Evolutionary conservation across 148 eudicot genomes (phyloP).

Genomic region (Chenopodium album): DNA sequence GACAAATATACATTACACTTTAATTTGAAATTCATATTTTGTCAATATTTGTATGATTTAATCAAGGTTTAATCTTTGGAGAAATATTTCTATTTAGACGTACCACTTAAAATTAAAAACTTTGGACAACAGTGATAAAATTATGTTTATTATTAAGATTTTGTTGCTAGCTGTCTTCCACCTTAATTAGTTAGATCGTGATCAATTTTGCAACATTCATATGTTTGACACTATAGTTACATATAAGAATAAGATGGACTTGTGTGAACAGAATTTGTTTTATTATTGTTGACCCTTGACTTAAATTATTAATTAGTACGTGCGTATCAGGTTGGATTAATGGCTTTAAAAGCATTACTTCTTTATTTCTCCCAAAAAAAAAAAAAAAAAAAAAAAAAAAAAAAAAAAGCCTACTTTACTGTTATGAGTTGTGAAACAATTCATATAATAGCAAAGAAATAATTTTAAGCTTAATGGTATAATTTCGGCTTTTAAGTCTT

Average conservation of each 20-base stretch:
- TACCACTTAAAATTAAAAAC: too few relatives aligned
- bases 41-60: neutral
- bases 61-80: neutral
- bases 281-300: constrained; percentile 6
- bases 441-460: too few relatives aligned
- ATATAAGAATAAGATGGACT: neutral
- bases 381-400: too few relatives aligned
- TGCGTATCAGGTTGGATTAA: neutral
- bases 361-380: too few relatives aligned
- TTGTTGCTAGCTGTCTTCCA: constrained; percentile 13
- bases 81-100: too few relatives aligned
- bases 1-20: neutral
- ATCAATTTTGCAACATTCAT: constrained; percentile 29
- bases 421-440: too few relatives aligned
- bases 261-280: constrained; percentile 14
- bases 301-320: too few relatives aligned
- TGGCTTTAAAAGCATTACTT: too few relatives aligned
- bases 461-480: too few relatives aligned
- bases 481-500: too few relatives aligned
- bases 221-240: neutral
- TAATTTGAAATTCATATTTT: neutral
- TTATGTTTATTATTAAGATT: neutral
- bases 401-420: too few relatives aligned
- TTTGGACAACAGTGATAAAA: too few relatives aligned
- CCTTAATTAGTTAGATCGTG: constrained; percentile 13